phyloP scores from a whole-genome alignment of 2,329 filamentous ascomycete species.

The Beauveria rudraprayagi region DNA sequence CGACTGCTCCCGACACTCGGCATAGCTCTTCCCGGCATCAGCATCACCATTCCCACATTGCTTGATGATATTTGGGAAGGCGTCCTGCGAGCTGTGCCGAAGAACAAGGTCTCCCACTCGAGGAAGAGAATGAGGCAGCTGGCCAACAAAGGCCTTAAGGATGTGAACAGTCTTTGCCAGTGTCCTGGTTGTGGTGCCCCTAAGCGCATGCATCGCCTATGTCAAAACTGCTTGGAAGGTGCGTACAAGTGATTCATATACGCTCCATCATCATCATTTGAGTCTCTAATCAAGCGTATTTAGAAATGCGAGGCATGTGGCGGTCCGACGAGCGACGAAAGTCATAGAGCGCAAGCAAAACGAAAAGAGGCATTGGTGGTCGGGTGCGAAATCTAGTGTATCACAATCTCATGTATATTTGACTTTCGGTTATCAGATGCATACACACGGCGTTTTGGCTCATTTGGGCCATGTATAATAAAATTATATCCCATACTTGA shows the following conservation, averaged over 20 bases:
- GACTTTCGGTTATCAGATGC: slow-evolving; percentile 20
- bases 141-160: slow-evolving; percentile 90
- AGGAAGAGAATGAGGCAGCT: slow-evolving; percentile 90
- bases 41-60: slow-evolving; percentile 47
- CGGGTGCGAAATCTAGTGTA: slow-evolving; percentile 14
- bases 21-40: slow-evolving; percentile 53
- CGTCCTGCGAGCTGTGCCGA: slow-evolving; percentile 84
- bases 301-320: slow-evolving; percentile 41
- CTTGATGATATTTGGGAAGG: slow-evolving; percentile 86
- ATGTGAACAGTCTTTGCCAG: slow-evolving; percentile 77
- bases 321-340: slow-evolving; percentile 14
- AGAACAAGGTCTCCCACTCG: slow-evolving; percentile 97
- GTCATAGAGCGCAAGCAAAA: not conserved
- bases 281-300: slow-evolving; percentile 9
- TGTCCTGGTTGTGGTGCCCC: slow-evolving; percentile 82
- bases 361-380: slow-evolving; percentile 1
- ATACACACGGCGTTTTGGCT: slow-evolving; percentile 28
- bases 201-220: slow-evolving; percentile 85
- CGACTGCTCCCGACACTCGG: slow-evolving; percentile 46
- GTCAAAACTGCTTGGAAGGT: slow-evolving; percentile 81
- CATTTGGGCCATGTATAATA: slow-evolving; percentile 23
- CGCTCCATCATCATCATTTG: too few species aligned
- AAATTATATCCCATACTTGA: not conserved
- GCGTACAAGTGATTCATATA: slow-evolving; percentile 27
- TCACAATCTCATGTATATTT: slow-evolving; percentile 23